These are phyloP conservation scores for Diaporthe vexans DNA, from an alignment of 2,329 filamentous ascomycete genomes.

Conservation along the genomic window DNA sequence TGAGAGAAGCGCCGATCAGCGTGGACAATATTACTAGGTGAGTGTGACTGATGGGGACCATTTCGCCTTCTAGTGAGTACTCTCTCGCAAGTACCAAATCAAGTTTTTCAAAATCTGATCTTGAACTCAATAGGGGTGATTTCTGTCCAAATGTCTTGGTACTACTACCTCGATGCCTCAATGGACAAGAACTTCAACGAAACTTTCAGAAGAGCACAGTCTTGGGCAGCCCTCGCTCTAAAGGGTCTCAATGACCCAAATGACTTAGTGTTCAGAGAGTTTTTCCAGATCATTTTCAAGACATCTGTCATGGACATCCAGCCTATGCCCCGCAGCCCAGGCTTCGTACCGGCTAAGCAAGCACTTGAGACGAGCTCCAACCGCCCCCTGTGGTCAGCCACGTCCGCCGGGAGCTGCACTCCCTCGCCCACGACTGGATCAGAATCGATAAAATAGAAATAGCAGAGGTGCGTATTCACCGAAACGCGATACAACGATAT, in stretches of 20 bases:
- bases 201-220: not conserved
- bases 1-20: not conserved
- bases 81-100: not conserved
- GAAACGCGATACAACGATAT: not conserved
- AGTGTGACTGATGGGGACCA: not conserved
- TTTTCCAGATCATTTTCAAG: not conserved
- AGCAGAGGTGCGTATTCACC: not conserved
- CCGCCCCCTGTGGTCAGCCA: not conserved
- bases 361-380: too few species aligned
- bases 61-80: not conserved
- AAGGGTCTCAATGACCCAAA: not conserved
- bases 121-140: too few species aligned
- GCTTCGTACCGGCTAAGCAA: not conserved
- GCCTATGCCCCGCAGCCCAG: not conserved
- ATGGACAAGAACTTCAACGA: not conserved
- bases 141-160: not conserved
- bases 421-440: not conserved
- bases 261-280: not conserved
- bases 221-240: not conserved
- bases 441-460: accelerated
- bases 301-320: not conserved
- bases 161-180: not conserved
- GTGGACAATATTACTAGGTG: not conserved
- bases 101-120: too few species aligned
- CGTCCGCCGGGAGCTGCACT: not conserved